Base-by-base conservation (phyloP, 345 rosid species). In the Rhodomyrtus tomentosa region DNA sequence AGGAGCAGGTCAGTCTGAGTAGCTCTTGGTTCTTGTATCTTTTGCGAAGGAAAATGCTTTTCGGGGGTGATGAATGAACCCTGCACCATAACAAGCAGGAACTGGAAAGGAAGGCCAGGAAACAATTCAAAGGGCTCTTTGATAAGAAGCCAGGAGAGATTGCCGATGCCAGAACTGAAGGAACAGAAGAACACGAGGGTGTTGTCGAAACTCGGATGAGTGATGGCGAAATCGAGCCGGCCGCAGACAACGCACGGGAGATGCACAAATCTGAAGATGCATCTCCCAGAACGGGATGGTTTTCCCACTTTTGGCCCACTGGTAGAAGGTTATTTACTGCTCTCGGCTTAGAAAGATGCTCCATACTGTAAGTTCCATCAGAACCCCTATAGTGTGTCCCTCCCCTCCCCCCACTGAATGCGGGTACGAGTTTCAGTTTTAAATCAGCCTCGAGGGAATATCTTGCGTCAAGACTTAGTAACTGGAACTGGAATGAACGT, bases 71-170 rank as follows among this genome's bases (percentile, higher is more conserved):
- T 59, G 56, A 29, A 55, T 25, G 72, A 18, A 48, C 25, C 24
- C 52, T 53, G 54, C 52, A 16, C 49, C 50, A 84, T 87, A 32
- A 36, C 83, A 84, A 82, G 82, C 91, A 98, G 99, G 95, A 94
- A 89, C 90, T 92, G 15, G 95, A 95, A 84, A 93, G 84, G 84
- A 95, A 89, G 87, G 99, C 93, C 52, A 89, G 95, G 53, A 95
- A 93, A 87, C 98, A 96, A 89, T 98, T 98, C 83, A 93, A 96
- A 88, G 99, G 99, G 51, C 89, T 98, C 58, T 96, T 98, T 56
- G 98, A 98, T 92, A 96, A 96, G 92, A 98, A 91, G 87, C 99
- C 99, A 0, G 98, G 99, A 83, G 98, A 96, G 88, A 95, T 98
- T 84, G 83, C 98, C 6, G 93, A 93, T 38, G 92, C 59, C 38